Evolutionary conservation across 2,329 filamentous ascomycete genomes (phyloP).

Genomic region (Stagonosporopsis chrysanthemi): DNA sequence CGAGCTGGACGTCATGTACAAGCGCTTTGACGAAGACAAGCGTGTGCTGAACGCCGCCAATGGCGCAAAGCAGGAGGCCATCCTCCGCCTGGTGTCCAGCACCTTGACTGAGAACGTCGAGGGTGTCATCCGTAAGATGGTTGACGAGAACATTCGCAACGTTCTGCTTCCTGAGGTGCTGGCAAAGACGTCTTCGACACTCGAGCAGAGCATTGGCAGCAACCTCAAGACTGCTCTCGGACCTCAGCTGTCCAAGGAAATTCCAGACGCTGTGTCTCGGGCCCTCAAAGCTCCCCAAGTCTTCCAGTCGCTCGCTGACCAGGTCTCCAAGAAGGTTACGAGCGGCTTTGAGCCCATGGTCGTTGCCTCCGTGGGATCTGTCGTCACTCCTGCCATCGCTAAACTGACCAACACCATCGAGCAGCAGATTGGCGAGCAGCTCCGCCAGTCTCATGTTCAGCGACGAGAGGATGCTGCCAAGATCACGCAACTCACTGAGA

Average conservation of each 20-base stretch:
- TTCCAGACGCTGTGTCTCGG: conserved; percentile 72
- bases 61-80: conserved; percentile 71
- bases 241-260: conserved; percentile 73
- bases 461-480: conserved; percentile 66
- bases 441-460: conserved; percentile 60
- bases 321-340: conserved; percentile 71
- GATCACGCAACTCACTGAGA: conserved; percentile 74
- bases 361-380: conserved; percentile 61
- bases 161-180: conserved; percentile 78
- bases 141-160: conserved; percentile 76
- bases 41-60: conserved; percentile 68
- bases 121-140: conserved; percentile 77
- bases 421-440: conserved; percentile 61
- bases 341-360: conserved; percentile 72
- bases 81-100: conserved; percentile 72
- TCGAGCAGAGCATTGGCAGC: conserved; percentile 75
- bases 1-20: conserved; percentile 64
- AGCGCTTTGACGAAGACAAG: conserved; percentile 73
- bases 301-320: conserved; percentile 74
- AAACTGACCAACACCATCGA: conserved; percentile 74
- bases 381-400: conserved; percentile 71
- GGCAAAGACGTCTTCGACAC: conserved; percentile 69
- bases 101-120: conserved; percentile 76
- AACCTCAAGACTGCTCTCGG: conserved; percentile 72
- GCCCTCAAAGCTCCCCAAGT: conserved; percentile 78